A percentile compares a stretch with the other conserved stretches of the same genome.
These are phyloP conservation scores for Stephanodiscus minutulus DNA, from an alignment of 108 stramenopile species.

Conservation along the genomic window DNA sequence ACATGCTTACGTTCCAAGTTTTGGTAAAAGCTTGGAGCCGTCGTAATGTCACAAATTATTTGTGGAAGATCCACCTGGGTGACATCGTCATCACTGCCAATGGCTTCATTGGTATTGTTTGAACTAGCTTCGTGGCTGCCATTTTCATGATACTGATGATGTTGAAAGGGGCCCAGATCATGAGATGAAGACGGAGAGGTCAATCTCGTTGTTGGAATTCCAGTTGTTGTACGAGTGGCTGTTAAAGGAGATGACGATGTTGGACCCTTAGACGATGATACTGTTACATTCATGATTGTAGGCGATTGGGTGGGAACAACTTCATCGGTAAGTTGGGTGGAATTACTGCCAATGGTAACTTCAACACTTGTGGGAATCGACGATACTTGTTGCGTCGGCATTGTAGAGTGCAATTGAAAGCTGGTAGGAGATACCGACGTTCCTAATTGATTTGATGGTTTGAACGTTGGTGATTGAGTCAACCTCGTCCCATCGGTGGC, in stretches of 20 bases:
- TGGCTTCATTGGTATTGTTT: background rate
- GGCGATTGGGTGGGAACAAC: background rate
- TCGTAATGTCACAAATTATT: constrained; percentile 40
- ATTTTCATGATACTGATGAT: background rate
- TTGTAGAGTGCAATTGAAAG: too few species aligned
- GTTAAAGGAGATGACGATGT: background rate
- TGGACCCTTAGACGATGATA: background rate
- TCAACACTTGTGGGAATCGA: background rate
- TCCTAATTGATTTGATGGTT: too few species aligned
- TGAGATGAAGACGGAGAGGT: background rate
- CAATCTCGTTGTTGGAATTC: background rate
- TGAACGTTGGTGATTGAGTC: background rate
- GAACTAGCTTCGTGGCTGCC: background rate
- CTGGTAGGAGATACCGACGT: too few species aligned
- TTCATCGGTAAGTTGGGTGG: background rate
- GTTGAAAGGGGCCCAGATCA: background rate
- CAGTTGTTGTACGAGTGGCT: background rate
- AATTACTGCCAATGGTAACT: background rate
- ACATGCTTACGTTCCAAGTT: constrained; percentile 30
- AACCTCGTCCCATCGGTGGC: constrained; percentile 2
- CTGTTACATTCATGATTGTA: background rate
- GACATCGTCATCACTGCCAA: background rate
- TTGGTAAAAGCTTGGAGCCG: constrained; percentile 9
- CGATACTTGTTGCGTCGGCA: too few species aligned
- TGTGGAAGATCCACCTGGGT: constrained; percentile 22